These are phyloP conservation scores for Oryza officinalis DNA, from an alignment of 176 grass and related monocot genomes.

Conservation along the genomic window DNA sequence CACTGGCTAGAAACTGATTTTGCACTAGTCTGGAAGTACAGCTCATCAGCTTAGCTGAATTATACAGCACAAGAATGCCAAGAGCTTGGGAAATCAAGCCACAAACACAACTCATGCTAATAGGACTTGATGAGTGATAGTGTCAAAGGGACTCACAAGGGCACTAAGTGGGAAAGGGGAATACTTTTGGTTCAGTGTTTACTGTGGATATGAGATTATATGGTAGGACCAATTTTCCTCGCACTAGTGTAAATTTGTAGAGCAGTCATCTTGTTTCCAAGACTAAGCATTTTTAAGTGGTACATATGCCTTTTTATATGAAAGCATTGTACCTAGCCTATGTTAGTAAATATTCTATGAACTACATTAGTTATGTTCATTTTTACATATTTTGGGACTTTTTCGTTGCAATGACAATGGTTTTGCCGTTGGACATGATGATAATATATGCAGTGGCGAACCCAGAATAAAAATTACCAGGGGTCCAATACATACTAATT, in stretches of 20 bases:
- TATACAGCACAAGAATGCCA: neutral
- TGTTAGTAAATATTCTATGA: neutral
- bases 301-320: too few species aligned
- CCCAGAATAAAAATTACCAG: too few species aligned
- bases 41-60: neutral
- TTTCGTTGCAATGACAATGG: neutral
- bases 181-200: neutral
- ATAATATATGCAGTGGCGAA: too few species aligned
- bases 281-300: too few species aligned
- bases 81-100: neutral
- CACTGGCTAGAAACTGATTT: slow-evolving; percentile 7
- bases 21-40: neutral
- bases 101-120: neutral
- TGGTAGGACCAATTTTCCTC: neutral
- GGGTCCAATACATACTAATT: too few species aligned
- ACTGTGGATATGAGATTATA: neutral
- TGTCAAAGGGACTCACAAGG: neutral
- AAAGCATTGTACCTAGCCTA: neutral
- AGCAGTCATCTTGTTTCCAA: neutral
- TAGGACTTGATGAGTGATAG: neutral
- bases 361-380: neutral
- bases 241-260: neutral
- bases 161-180: neutral
- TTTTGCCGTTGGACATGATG: neutral
- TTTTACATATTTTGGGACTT: neutral